Base-by-base conservation (phyloP, 2,329 filamentous ascomycete species). In the Pseudogymnoascus sp. region DNA sequence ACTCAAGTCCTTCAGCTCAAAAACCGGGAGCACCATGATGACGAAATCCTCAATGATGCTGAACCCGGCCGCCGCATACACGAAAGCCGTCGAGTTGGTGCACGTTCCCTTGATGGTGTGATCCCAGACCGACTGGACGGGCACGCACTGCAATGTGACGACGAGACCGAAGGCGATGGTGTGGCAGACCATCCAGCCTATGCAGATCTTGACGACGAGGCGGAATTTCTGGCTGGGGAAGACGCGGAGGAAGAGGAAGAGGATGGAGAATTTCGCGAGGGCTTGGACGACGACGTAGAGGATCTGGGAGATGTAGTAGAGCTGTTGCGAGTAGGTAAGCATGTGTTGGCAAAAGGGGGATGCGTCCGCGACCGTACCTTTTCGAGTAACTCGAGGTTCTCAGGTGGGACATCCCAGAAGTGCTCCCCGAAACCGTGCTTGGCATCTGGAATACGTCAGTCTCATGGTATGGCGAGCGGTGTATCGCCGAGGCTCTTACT, bases 1-100 rank as follows among this genome's bases (percentile, higher is more conserved):
- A 32, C 81, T 80, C 78, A 89, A 82, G 47, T 78, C 77, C 2
- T 81, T 81, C 60, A 88, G 71, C 37, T 87, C 82, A 1, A 84
- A 84, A 74, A 87, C 83, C 0, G 85, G 85, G 8, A 88, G 74
- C 57, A 86, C 80, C 11, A 89, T 74, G 32, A 88, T 82, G 30
- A 82, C 81, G 32, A 88, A 72, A 64, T 89, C 86, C 20, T 85
- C 86, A 59, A 85, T 81, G 65, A 89, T 85, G 72, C 88, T 88
- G 61, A 87, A 77, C 0, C 84, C 85, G 1, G 85, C 83, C 2
- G 84, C 87, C 4, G 83, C 83, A 7, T 87, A 81, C 66, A 87
- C 87, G 18, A 88, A 76, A 1, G 82, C 85, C 62, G 86, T 77
- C 41, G 87, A 82, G 68, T 87, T 79, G 60, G 79, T 82, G 68